Evolutionary conservation across 2,329 filamentous ascomycete genomes (phyloP).

Genomic region (Phyllosticta citribraziliensis): DNA sequence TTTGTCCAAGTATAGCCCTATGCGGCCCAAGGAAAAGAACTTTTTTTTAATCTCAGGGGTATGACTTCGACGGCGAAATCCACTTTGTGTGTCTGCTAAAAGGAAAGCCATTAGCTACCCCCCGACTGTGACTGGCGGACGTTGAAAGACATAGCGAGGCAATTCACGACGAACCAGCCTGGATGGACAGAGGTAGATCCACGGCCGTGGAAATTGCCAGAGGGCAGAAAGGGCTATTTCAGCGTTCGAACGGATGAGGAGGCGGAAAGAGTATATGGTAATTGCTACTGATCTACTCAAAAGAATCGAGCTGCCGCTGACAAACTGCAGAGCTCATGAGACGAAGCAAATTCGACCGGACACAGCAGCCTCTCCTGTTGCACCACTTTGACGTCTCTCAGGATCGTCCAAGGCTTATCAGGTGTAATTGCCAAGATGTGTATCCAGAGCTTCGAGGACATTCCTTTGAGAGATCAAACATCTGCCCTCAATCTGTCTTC

Average conservation of each 20-base stretch:
- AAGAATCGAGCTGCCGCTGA: conserved; percentile 17
- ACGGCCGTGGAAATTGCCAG: conserved; percentile 14
- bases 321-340: conserved; percentile 1
- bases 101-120: conserved; percentile 4
- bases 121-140: conserved; percentile 21
- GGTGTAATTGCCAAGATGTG: conserved; percentile 25
- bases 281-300: background rate
- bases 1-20: background rate
- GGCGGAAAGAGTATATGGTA: conserved; percentile 16
- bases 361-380: conserved; percentile 17
- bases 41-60: conserved; percentile 12
- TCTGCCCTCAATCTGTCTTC: conserved; percentile 19
- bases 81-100: background rate
- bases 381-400: conserved; percentile 14
- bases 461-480: conserved; percentile 21
- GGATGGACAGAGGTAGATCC: conserved; percentile 27
- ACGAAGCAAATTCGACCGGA: conserved; percentile 20
- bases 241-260: conserved; percentile 25
- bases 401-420: conserved; percentile 19
- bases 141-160: conserved; percentile 29
- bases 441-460: conserved; percentile 21
- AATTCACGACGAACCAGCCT: conserved; percentile 24
- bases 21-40: conserved; percentile 7
- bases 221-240: conserved; percentile 27
- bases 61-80: background rate